Base-by-base conservation (phyloP, 208 protist genomes). In the Acanthamoeba culbertsoni region DNA sequence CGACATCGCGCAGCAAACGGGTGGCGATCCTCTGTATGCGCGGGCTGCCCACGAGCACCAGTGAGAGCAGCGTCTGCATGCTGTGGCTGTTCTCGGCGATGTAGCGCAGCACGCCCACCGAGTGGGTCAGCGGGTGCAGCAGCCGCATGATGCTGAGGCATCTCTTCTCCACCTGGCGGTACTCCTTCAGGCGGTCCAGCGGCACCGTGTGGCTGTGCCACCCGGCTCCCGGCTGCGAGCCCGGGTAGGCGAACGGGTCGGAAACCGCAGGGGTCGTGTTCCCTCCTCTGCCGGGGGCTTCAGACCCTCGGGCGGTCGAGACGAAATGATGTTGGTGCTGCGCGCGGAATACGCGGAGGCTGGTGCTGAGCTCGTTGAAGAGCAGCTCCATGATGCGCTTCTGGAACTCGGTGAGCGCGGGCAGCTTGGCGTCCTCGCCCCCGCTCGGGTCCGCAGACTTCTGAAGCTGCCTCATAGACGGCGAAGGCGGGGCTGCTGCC, bases 41-140 rank as follows among this genome's bases (percentile, higher is more conserved):
- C 4, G 48, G 86, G 7, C 35, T 79, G 57, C 43, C 57, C 37
- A 92, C 28, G 20, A 92, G 86, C 16, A 92, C 14, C 4, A 92
- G 86, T 43, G 86, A 79, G n/a, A 92, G 62, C 16, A 77, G 23
- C 26, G 48, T 53, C 63, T 92, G 59, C 86, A 92, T 92, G 45
- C 59, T 92, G 45, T 77, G 55, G 63, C 45, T 62, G 86, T 53
- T 79, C 40, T 71, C 55, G 62, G 63, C 62, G 53, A 92, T 71
- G 86, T 92, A 77, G 43, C 86, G 43, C 31, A 71, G 45, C 33
- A 92, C 62, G 18, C 26, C 86, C 16, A 55, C 45, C 10, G 86
- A 92, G 59, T 59, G 4, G 3, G 62, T 92, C 31, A 92, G 43
- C 5, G 86, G 45, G 23, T 59, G 48, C 3, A 92, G 42, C 45